Evolutionary conservation across 1,284 basidiomycete genomes (phyloP).

Genomic region (Malassezia brasiliensis): DNA sequence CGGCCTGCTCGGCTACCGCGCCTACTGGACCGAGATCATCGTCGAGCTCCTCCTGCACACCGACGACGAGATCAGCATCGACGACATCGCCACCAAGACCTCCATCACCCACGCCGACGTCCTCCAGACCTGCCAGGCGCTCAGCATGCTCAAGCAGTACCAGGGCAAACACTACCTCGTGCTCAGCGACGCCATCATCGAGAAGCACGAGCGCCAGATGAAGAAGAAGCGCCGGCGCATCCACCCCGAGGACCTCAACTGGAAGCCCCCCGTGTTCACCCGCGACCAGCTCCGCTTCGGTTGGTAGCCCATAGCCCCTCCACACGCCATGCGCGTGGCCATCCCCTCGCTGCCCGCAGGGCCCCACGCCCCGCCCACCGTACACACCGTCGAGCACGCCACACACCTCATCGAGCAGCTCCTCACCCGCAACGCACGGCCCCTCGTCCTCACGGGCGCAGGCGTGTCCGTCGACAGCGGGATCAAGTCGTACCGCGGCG

Average conservation of each 20-base stretch:
- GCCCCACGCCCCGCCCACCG: conserved; percentile 17
- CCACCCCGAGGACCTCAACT: conserved; percentile 65
- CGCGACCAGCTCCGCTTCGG: conserved; percentile 42
- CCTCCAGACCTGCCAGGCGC: conserved; percentile 93
- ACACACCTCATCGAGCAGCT: conserved; percentile 24
- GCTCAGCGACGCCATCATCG: conserved; percentile 79
- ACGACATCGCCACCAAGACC: conserved; percentile 93
- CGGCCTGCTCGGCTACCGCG: conserved; percentile 82
- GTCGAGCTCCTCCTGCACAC: conserved; percentile 70
- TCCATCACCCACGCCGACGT: conserved; percentile 94
- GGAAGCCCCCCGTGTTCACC: conserved; percentile 64
- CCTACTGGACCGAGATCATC: conserved; percentile 96
- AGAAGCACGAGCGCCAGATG: conserved; percentile 75
- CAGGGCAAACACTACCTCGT: conserved; percentile 90
- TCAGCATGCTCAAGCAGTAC: conserved; percentile 92
- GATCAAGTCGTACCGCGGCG: conserved; percentile 45
- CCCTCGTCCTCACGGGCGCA: conserved; percentile 36
- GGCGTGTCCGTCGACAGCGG: conserved; percentile 46
- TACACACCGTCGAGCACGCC: conserved; percentile 25
- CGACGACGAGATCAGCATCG: conserved; percentile 70
- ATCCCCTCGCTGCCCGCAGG: conserved; percentile 39
- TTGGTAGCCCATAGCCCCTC: conserved; percentile 21
- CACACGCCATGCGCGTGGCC: conserved; percentile 33
- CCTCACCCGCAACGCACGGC: conserved; percentile 22
- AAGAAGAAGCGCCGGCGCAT: conserved; percentile 72